Evolutionary conservation across 495 filamentous ascomycete species (phyloP).

Genomic region (Chaetomium fimeti): DNA sequence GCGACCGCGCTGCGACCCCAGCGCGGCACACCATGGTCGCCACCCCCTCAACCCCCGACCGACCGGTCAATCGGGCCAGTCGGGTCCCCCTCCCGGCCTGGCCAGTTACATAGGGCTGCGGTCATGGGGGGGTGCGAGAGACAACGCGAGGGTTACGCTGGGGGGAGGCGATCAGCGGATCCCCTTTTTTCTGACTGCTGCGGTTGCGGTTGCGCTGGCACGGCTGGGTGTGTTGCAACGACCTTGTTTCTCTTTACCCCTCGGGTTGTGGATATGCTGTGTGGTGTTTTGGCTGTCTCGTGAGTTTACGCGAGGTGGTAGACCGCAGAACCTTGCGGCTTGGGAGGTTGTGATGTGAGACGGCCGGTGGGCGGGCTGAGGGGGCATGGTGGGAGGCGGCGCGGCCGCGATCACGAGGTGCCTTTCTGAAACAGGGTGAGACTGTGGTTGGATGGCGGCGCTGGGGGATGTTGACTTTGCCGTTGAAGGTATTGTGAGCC

Average conservation of each 20-base stretch:
- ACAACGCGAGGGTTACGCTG: not conserved
- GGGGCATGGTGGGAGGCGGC: not conserved
- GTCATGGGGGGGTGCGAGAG: not conserved
- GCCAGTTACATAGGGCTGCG: not conserved
- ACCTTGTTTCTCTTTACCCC: not conserved
- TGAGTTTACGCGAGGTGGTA: too few species aligned
- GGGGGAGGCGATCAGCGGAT: constrained; percentile 6
- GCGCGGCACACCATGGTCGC: not conserved
- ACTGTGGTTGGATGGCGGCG: not conserved
- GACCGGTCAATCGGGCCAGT: constrained; percentile 13
- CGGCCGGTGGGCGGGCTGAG: too few species aligned
- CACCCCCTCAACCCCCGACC: not conserved
- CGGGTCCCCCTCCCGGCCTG: constrained; percentile 6
- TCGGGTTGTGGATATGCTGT: too few species aligned
- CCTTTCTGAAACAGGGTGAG: constrained; percentile 8
- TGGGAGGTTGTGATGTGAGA: too few species aligned
- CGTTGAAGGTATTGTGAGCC: not conserved
- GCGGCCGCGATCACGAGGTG: constrained; percentile 12
- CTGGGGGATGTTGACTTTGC: not conserved
- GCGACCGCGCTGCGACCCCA: not conserved
- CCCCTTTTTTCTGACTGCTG: not conserved
- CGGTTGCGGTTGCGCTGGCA: too few species aligned
- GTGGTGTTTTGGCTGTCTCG: too few species aligned
- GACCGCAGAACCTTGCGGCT: too few species aligned
- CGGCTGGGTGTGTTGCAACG: too few species aligned